Base-by-base conservation (phyloP, 1,284 basidiomycete genomes). In the Marasmius fiardii region DNA sequence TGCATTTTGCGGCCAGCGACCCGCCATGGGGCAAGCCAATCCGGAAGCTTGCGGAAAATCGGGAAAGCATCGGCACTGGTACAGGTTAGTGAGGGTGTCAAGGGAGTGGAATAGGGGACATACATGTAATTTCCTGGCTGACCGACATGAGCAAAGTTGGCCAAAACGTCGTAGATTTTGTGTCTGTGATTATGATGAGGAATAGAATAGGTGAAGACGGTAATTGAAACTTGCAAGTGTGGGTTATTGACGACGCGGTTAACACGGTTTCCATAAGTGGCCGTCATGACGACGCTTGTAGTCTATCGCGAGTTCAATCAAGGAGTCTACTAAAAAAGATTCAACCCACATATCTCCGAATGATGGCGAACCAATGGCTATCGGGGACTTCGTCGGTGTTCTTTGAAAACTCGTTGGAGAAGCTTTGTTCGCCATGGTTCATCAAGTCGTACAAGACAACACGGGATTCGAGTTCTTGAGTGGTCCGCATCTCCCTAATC, bases 21-120 rank as follows among this genome's bases (percentile, higher is more conserved):
- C 4, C 67, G 56, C 67, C 67, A 69, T 26, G 59, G 61, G 0
- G 67, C 65, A 4, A 68, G 61, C 31, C 57, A 55, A 51, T 67
- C 67, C 11, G 67, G 66, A 12, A 67, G 60, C 37, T 57, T 58
- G 11, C 66, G 65, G n/a, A 69, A 56, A 35, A 68, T 58, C 16
- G 67, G 64, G 54, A 67, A 67, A 8, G 60, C 61, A 57, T 69
- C 68, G n/a, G 64, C 67, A 16, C 67, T 69, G 35, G 21, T 23
- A 41, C 12, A 35, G 16, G 44, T 41, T 33, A 49, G 37, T 3
- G 35, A 31, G 12, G 33, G n/a, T 33, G 10, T 23, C 53, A n/a
- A 21, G n/a, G 20, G 31, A 31, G 31, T 12, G 18, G 41, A 52
- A 43, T 33, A n/a, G 28, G 35, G 7, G 18, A 37, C 60, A 43